Evolutionary conservation across 345 rosid species (phyloP), one percentile per base, ranked within the genome.

Genomic region (Abelmoschus esculentus): DNA sequence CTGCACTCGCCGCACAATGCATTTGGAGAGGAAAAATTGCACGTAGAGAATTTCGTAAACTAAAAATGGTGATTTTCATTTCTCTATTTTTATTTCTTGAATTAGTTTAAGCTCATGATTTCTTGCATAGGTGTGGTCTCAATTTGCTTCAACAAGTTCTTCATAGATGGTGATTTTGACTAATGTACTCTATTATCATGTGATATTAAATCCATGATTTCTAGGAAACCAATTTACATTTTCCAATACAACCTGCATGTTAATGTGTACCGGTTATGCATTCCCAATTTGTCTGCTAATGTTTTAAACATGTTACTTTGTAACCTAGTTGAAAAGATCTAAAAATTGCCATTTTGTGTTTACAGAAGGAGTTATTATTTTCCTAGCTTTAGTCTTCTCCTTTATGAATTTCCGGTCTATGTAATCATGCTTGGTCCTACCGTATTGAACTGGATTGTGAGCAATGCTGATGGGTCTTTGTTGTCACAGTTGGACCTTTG

Each of bases 11-110:
- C 36, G 81, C 83, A 66, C 98, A 89, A 80, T 87, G 92, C 82
- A 82, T 86, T 60, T 89, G 93, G 96, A 88, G 96, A 84, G 80
- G 70, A 75, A 85, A 31, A 83, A 79, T 85, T 76, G 99, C 98
- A 53, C 81, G 90, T 38, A 78, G 77, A 76, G 96, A 95, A 79
- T 72, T 91, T 62, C 78, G 84, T 67, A 85, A 83, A 66, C 96
- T 91, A 63, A 95, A 83, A 83, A 81, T 86, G 97, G 99, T 89
- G 68, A 69, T 18, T 38, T 34, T 32, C 54, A 42, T 67, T 46
- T 66, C 46, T 55, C 60, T 61, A 19, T 29, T 47, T 13, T 47
- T 14, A 13, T 47, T 49, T 68, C 67, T 64, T 58, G 60, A 40
- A 70, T 52, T 62, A 19, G 63, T 44, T 50, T 61, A 67, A 57